phyloP scores from a whole-genome alignment of 2,329 filamentous ascomycete genomes.

The Penicillium sp. region DNA sequence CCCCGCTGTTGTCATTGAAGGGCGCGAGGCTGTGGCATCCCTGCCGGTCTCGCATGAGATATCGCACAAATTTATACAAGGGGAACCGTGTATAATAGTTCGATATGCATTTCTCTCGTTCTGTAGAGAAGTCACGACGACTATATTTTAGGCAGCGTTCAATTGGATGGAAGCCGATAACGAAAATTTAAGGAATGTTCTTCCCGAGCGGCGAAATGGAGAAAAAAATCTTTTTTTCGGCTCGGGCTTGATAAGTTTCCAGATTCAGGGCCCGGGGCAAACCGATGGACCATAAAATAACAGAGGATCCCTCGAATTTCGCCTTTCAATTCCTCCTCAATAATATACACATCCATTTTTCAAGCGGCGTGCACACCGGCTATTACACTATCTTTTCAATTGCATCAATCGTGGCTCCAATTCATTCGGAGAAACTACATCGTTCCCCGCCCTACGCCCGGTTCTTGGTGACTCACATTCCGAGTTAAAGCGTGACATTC shows the following conservation, averaged over 20 bases:
- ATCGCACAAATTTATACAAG: not conserved
- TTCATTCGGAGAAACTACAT: not conserved
- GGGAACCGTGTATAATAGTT: not conserved
- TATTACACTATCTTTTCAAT: not conserved
- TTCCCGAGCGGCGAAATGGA: constrained; percentile 23
- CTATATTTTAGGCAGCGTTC: not conserved
- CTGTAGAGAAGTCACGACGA: not conserved
- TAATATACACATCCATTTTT: not conserved
- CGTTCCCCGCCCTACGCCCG: constrained; percentile 2
- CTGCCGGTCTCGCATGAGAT: not conserved
- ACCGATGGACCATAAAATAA: constrained; percentile 24
- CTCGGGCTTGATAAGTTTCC: constrained; percentile 16
- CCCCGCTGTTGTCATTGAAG: constrained; percentile 13
- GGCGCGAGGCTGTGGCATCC: constrained; percentile 11
- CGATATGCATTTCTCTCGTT: not conserved
- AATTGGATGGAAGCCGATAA: constrained; percentile 25
- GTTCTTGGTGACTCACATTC: constrained; percentile 3
- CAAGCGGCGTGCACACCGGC: not conserved
- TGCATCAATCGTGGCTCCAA: not conserved
- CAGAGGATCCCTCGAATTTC: constrained; percentile 6
- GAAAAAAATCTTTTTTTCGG: constrained; percentile 31
- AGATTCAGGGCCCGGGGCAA: constrained; percentile 25
- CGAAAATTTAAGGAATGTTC: constrained; percentile 21
- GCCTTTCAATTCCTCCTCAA: not conserved
- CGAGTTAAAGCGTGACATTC: not conserved